Evolutionary conservation across 2,329 filamentous ascomycete genomes (phyloP).

Genomic region (Ophiosphaerella narmari): DNA sequence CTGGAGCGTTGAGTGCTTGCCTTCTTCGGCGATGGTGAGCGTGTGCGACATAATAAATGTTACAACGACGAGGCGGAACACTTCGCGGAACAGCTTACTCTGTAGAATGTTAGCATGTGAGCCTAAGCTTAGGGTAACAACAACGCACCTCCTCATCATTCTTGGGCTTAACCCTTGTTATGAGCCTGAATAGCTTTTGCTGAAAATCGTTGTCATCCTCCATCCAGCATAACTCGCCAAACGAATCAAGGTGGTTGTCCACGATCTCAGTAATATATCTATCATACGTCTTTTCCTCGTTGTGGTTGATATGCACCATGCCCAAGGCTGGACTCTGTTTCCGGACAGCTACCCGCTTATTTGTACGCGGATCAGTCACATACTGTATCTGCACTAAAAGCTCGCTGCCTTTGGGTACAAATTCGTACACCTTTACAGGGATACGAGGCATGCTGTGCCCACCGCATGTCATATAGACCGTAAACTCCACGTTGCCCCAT

Average conservation of each 20-base stretch:
- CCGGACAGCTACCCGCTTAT: constrained; percentile 30
- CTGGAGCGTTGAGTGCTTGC: constrained; percentile 42
- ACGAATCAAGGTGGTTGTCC: constrained; percentile 47
- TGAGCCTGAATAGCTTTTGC: constrained; percentile 47
- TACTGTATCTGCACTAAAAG: constrained; percentile 51
- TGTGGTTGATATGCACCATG: constrained; percentile 51
- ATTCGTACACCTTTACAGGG: constrained; percentile 53
- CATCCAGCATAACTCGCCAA: constrained; percentile 50
- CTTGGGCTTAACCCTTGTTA: constrained; percentile 46
- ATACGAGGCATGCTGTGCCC: constrained; percentile 49
- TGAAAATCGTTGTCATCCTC: constrained; percentile 54
- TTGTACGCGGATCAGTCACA: constrained; percentile 43
- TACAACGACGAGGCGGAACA: constrained; percentile 52
- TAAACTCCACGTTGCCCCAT: constrained; percentile 46
- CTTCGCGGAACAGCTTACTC: constrained; percentile 48
- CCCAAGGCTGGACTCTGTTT: constrained; percentile 54
- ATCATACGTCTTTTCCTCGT: constrained; percentile 52
- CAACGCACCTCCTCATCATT: constrained; percentile 47
- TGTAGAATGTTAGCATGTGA: constrained; percentile 18
- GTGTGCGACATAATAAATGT: constrained; percentile 57
- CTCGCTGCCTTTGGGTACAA: constrained; percentile 48
- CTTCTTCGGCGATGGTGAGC: constrained; percentile 50
- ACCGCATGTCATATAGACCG: constrained; percentile 50
- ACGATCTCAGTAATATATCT: constrained; percentile 52
- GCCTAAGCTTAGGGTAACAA: neutral